These are phyloP conservation scores for Plectosphaerella sp. DNA, from an alignment of 2,329 filamentous ascomycete species.

Conservation along the genomic window DNA sequence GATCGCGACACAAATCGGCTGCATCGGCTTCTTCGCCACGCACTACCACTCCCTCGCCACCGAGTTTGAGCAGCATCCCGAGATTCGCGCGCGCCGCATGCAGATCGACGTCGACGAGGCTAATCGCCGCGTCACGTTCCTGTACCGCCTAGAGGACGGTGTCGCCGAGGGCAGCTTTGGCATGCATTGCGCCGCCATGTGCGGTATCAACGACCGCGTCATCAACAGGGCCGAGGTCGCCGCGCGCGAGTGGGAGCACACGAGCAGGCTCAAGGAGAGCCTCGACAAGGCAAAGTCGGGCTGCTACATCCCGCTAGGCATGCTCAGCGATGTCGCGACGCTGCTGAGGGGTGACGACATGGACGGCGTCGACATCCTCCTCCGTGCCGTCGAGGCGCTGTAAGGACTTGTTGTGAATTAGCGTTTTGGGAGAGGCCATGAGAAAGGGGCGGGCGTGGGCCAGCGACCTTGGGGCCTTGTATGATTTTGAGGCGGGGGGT, in stretches of 20 bases:
- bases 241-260: conserved; percentile 92
- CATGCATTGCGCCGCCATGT: conserved; percentile 99
- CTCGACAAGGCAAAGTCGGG: conserved; percentile 75
- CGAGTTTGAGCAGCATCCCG: conserved; percentile 85
- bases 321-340: conserved; percentile 83
- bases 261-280: conserved; percentile 82
- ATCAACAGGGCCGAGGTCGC: conserved; percentile 85
- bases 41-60: conserved; percentile 93
- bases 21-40: conserved; percentile 93
- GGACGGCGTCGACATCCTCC: conserved; percentile 52
- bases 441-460: neutral
- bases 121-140: conserved; percentile 83
- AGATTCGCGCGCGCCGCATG: conserved; percentile 85
- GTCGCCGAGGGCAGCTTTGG: conserved; percentile 96
- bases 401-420: conserved; percentile 22
- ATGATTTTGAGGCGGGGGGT: too few relatives aligned
- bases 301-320: conserved; percentile 77
- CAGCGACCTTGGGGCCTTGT: too few relatives aligned
- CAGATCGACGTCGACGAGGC: conserved; percentile 87
- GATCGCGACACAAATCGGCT: conserved; percentile 87
- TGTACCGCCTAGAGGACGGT: conserved; percentile 90
- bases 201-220: conserved; percentile 78
- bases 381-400: conserved; percentile 56
- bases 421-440: neutral
- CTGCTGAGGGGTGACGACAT: conserved; percentile 60